Evolutionary conservation across 169 alveolate genomes (phyloP), one percentile per base, ranked within the genome.

Genomic region (Plasmodium gaboni): DNA sequence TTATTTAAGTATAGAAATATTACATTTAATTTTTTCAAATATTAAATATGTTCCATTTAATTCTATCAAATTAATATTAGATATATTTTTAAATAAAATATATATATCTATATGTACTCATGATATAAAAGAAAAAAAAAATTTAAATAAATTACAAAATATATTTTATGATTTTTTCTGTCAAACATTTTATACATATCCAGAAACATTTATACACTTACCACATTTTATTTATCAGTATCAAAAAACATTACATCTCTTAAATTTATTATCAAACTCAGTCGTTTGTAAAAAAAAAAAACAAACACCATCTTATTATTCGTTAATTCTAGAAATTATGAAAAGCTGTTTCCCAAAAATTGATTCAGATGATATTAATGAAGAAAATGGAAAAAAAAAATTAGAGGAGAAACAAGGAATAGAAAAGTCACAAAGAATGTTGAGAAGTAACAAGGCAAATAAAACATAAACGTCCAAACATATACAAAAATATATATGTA

Each of bases 1-100:
- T 78, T 65, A 78, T 65, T 48, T 78, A 69, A 53, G 74, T 4
- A 59, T 78, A 64, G 89, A 78, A 65, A 78, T 78, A 2, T 57
- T 78, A 6, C 64, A 78, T 59, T 42, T 78, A 78, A 78, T 78
- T 13, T 78, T 78, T 65, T 48, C 28, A 59, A 78, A 78, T 65
- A 64, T 78, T 50, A 78, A 78, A 78, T 78, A 12, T 64, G 71
- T 78, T 64, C 89, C 89, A 28, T 78, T 78, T 78, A 78, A 42
- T 65, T 78, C 89, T 42, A 78, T 78, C 10, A 78, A 78, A 57
- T 44, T 78, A 78, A 78, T 78, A 64, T 59, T 78, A 17, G 89
- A 78, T 53, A 78, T 65, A 78, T 78, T 78, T 78, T 24, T 78
- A 24, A 78, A 78, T 48, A 78, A 51, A 51, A 22, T 60, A 17